Evolutionary conservation across 192 early-diverging fungal genomes (phyloP).

Genomic region (Podila verticillata): DNA sequence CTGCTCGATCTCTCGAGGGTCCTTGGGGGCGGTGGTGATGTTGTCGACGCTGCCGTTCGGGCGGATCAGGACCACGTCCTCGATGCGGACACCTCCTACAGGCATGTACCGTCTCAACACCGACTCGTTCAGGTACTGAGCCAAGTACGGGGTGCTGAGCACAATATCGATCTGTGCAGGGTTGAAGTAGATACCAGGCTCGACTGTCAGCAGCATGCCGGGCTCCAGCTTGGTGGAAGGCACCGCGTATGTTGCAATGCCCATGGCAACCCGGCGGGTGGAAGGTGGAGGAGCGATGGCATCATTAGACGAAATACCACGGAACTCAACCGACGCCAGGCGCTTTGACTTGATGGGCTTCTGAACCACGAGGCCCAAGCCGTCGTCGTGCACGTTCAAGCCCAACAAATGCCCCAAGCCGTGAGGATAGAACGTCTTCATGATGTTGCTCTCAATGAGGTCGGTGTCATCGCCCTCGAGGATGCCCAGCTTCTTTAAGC

Average conservation of each 20-base stretch:
- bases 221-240: conserved; percentile 67
- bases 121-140: conserved; percentile 73
- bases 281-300: conserved; percentile 26
- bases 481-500: conserved; percentile 77
- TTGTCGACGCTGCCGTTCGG: conserved; percentile 77
- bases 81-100: conserved; percentile 95
- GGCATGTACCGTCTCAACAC: conserved; percentile 71
- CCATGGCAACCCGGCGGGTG: conserved; percentile 69
- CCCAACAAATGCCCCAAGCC: conserved; percentile 91
- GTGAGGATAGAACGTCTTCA: conserved; percentile 90
- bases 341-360: conserved; percentile 46
- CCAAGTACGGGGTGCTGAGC: conserved; percentile 61
- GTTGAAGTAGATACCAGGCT: conserved; percentile 95
- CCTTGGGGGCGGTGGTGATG: conserved; percentile 86
- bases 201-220: conserved; percentile 92
- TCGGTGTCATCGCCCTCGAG: conserved; percentile 71
- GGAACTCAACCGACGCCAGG: conserved; percentile 58
- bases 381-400: conserved; percentile 90
- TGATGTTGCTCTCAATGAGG: conserved; percentile 73
- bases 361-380: conserved; percentile 64
- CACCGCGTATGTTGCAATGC: conserved; percentile 39
- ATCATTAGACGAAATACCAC: too few species aligned
- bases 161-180: conserved; percentile 78
- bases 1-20: conserved; percentile 74
- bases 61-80: conserved; percentile 88